Percentiles rank a stretch among this genome's conserved stretches.
phyloP scores from a whole-genome alignment of 139 green algal species.

The Coccomyxa sp. region DNA sequence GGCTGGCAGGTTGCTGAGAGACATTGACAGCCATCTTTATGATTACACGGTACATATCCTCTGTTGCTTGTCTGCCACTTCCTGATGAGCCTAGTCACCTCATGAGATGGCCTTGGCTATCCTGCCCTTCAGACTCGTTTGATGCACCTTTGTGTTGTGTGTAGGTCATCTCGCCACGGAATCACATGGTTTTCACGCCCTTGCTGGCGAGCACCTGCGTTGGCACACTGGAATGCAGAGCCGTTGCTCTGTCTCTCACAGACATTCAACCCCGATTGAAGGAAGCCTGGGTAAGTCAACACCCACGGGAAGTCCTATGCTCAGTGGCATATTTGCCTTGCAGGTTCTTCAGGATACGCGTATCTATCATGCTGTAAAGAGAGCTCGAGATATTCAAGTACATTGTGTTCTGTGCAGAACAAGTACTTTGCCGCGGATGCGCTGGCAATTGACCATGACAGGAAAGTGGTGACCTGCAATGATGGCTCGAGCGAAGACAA shows the following conservation, averaged over 20 bases:
- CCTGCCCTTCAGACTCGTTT: not conserved
- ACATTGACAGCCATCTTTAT: constrained; percentile 67
- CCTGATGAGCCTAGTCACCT: no score
- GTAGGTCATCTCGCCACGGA: constrained; percentile 59
- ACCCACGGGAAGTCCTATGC: not conserved
- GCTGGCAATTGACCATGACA: constrained; percentile 28
- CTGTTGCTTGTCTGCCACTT: not conserved
- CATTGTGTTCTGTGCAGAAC: not conserved
- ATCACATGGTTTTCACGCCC: constrained; percentile 88
- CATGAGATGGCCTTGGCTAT: not conserved
- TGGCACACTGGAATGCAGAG: constrained; percentile 74
- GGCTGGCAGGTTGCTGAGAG: constrained; percentile 51
- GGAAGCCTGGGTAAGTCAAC: constrained; percentile 10
- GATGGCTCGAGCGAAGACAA: constrained; percentile 36
- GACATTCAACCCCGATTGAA: constrained; percentile 67
- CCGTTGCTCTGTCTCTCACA: constrained; percentile 43
- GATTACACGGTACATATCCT: constrained; percentile 64
- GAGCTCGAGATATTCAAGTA: no score
- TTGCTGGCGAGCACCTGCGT: constrained; percentile 72
- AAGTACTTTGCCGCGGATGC: constrained; percentile 9
- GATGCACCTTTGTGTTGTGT: not conserved
- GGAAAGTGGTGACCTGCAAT: constrained; percentile 35
- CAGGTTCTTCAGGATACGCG: no score
- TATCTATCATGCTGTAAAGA: no score
- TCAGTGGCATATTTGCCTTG: no score